These are phyloP conservation scores for Pseudopyricularia cyperi DNA, from an alignment of 2,329 filamentous ascomycete genomes.

Conservation along the genomic window DNA sequence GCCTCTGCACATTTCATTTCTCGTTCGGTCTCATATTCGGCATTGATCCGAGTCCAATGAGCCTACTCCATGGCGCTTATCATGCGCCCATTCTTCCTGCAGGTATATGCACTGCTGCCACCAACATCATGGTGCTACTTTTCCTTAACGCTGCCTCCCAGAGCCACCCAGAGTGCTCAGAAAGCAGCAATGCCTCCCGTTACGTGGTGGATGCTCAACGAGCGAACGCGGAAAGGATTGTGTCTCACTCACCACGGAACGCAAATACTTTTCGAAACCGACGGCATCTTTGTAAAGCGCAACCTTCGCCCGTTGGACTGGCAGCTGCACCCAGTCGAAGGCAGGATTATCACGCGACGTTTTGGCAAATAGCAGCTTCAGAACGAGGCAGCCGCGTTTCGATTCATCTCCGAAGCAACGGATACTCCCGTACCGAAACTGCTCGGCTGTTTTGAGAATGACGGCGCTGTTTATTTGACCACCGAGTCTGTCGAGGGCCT, in stretches of 20 bases:
- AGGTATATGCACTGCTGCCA: too few species aligned
- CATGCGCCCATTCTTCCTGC: too few species aligned
- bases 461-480: slow-evolving; percentile 16
- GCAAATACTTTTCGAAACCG: slow-evolving; percentile 4
- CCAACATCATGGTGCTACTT: too few species aligned
- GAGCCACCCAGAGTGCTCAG: too few species aligned
- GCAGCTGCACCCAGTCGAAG: slow-evolving; percentile 3
- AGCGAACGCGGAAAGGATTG: slow-evolving; percentile 2
- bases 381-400: slow-evolving; percentile 15
- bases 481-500: slow-evolving; percentile 17
- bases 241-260: slow-evolving; percentile 1
- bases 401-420: slow-evolving; percentile 12
- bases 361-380: slow-evolving; percentile 12
- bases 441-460: slow-evolving; percentile 15
- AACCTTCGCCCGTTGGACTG: slow-evolving; percentile 17
- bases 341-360: not conserved
- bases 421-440: slow-evolving; percentile 15
- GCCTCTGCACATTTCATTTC: too few species aligned
- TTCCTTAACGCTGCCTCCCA: too few species aligned
- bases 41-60: too few species aligned
- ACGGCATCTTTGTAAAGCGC: slow-evolving; percentile 10
- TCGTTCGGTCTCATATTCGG: too few species aligned
- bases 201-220: slow-evolving; percentile 1
- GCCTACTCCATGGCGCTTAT: too few species aligned
- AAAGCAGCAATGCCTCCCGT: too few species aligned